Evolutionary conservation across 257 asterid genomes (phyloP).

Genomic region (Orobanche coerulescens): DNA sequence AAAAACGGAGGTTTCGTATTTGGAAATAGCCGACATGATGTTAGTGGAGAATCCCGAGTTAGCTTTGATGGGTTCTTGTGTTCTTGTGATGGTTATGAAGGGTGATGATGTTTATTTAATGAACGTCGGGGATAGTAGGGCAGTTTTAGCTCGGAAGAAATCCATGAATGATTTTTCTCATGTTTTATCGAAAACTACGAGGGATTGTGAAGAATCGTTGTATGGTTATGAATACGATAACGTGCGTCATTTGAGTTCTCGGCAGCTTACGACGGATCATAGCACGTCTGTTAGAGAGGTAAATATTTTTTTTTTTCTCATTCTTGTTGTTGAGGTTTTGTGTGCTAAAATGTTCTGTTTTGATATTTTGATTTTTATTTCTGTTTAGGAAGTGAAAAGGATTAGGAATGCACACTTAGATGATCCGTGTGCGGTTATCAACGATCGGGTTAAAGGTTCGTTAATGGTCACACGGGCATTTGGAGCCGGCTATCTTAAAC

Average conservation of each 20-base stretch:
- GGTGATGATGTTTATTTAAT: slow-evolving; percentile 82
- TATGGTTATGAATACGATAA: slow-evolving; percentile 57
- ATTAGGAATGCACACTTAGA: slow-evolving; percentile 63
- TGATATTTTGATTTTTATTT: not conserved
- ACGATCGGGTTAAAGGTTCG: slow-evolving; percentile 84
- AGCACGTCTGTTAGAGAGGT: slow-evolving; percentile 80
- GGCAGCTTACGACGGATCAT: slow-evolving; percentile 88
- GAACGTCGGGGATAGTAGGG: slow-evolving; percentile 93
- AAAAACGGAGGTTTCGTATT: slow-evolving; percentile 66
- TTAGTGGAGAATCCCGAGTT: slow-evolving; percentile 78
- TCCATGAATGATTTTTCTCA: slow-evolving; percentile 33
- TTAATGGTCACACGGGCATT: slow-evolving; percentile 92
- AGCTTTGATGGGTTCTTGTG: slow-evolving; percentile 98
- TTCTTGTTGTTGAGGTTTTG: slow-evolving; percentile 13
- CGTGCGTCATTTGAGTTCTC: slow-evolving; percentile 40
- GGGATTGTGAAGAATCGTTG: slow-evolving; percentile 42
- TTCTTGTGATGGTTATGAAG: slow-evolving; percentile 86
- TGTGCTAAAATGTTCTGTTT: too few species aligned
- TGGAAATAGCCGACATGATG: slow-evolving; percentile 85
- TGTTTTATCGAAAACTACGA: slow-evolving; percentile 21
- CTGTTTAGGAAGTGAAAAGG: slow-evolving; percentile 71
- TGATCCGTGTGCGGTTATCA: slow-evolving; percentile 59
- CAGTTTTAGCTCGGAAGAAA: slow-evolving; percentile 55
- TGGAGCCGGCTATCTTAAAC: slow-evolving; percentile 92
- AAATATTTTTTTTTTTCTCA: not conserved